These are phyloP conservation scores for Talaromyces nanjingensis DNA, from an alignment of 495 filamentous ascomycete species.

Conservation along the genomic window DNA sequence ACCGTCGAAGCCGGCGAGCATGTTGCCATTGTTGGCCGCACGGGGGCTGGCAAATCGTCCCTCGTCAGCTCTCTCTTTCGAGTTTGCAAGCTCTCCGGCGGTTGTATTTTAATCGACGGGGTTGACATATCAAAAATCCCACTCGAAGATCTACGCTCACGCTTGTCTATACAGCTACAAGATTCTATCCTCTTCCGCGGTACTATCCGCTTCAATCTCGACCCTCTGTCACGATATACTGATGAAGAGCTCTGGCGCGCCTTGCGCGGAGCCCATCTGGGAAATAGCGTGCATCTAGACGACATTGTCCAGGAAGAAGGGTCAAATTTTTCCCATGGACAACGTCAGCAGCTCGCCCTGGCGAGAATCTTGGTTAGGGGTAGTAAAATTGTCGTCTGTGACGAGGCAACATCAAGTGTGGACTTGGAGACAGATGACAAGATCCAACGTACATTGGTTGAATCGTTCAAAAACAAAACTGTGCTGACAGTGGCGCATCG, in stretches of 20 bases:
- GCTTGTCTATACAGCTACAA: slow-evolving; percentile 18
- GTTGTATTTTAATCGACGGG: slow-evolving; percentile 18
- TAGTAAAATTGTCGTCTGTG: slow-evolving; percentile 45
- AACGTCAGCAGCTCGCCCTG: slow-evolving; percentile 19
- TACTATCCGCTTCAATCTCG: slow-evolving; percentile 20
- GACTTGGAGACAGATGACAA: slow-evolving; percentile 70
- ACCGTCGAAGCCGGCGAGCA: slow-evolving; percentile 12
- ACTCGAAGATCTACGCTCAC: slow-evolving; percentile 13
- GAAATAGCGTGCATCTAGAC: slow-evolving; percentile 8
- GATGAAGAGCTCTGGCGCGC: slow-evolving; percentile 16
- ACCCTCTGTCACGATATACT: slow-evolving; percentile 16
- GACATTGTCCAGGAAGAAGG: slow-evolving; percentile 13
- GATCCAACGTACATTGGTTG: slow-evolving; percentile 64
- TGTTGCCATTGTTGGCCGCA: slow-evolving; percentile 21
- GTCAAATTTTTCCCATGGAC: slow-evolving; percentile 18
- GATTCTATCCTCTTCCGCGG: slow-evolving; percentile 19
- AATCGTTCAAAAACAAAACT: slow-evolving; percentile 49
- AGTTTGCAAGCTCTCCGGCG: slow-evolving; percentile 13
- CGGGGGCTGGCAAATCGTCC: slow-evolving; percentile 21
- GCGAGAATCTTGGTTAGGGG: slow-evolving; percentile 16
- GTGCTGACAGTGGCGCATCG: slow-evolving; percentile 71
- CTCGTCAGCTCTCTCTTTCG: slow-evolving; percentile 17
- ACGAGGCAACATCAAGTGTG: slow-evolving; percentile 73
- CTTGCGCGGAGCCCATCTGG: slow-evolving; percentile 6
- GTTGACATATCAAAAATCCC: slow-evolving; percentile 14